phyloP scores from a whole-genome alignment of 148 eudicot species.

The Oxyria digyna region DNA sequence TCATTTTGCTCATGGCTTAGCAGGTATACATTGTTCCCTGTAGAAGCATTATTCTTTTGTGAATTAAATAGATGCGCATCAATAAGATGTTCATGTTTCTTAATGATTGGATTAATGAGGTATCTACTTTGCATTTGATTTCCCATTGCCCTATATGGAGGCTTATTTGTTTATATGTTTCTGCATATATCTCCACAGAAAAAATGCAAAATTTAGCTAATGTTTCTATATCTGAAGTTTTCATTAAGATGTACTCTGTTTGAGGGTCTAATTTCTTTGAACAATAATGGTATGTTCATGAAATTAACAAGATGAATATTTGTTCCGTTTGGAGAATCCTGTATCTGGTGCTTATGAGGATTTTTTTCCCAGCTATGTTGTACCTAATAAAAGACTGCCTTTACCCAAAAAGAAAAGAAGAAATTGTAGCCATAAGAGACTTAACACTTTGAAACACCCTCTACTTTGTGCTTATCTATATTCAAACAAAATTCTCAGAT shows the following conservation, averaged over 20 bases:
- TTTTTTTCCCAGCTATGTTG: neutral
- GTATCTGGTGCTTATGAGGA: neutral
- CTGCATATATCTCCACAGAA: neutral
- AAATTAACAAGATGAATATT: neutral
- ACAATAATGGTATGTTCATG: neutral
- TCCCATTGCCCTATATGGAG: neutral
- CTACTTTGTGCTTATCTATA: neutral
- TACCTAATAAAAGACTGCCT: neutral
- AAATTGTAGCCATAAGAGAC: neutral
- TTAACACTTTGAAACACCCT: neutral
- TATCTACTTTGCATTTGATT: neutral
- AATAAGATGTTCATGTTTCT: neutral
- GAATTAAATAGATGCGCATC: neutral
- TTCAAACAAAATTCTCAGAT: neutral
- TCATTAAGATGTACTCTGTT: neutral
- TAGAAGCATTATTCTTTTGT: neutral
- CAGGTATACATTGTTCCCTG: constrained; percentile 15
- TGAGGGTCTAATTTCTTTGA: neutral
- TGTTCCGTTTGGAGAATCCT: neutral
- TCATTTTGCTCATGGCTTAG: constrained; percentile 68
- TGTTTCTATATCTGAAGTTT: neutral
- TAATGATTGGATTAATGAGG: neutral
- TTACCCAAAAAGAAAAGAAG: neutral
- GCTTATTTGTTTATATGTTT: neutral
- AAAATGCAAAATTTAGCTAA: neutral